Percentiles rank a stretch among this genome's conserved stretches.
phyloP scores from a whole-genome alignment of 75 land plant species.

The Ceratopteris richardii region DNA sequence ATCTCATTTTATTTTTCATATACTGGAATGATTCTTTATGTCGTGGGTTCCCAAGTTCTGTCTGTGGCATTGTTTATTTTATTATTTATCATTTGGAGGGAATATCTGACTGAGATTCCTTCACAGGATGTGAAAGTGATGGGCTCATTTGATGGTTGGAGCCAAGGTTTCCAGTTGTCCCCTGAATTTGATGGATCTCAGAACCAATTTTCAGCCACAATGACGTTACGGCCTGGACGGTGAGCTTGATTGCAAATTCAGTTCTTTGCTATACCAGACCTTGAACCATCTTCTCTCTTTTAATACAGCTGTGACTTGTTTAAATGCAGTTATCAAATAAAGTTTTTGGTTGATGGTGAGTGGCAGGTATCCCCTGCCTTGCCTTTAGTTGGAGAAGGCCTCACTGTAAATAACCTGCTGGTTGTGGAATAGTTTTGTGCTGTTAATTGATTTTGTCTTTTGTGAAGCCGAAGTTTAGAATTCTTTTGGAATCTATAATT shows the following conservation, averaged over 20 bases:
- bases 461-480: no score
- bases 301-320: neutral
- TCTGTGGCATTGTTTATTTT: no score
- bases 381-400: constrained; percentile 81
- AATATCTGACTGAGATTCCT: no score
- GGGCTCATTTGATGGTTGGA: constrained; percentile 99
- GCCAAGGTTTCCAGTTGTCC: constrained; percentile 73
- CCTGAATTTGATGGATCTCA: constrained; percentile 59
- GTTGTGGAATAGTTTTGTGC: constrained; percentile 51
- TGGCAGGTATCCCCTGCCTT: constrained; percentile 80
- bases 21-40: no score
- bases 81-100: no score
- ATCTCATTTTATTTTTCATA: no score
- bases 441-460: no score
- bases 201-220: constrained; percentile 59
- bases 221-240: constrained; percentile 85
- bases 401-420: constrained; percentile 62
- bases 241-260: no score
- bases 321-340: constrained; percentile 68
- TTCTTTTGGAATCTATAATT: no score
- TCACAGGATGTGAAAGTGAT: constrained; percentile 76
- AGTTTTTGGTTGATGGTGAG: constrained; percentile 87
- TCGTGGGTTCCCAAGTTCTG: no score
- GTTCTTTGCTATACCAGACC: no score
- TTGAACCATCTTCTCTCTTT: constrained; percentile 1